Evolutionary conservation across 768 basidiomycete species (phyloP).

Genomic region (Auriscalpium vulgare): DNA sequence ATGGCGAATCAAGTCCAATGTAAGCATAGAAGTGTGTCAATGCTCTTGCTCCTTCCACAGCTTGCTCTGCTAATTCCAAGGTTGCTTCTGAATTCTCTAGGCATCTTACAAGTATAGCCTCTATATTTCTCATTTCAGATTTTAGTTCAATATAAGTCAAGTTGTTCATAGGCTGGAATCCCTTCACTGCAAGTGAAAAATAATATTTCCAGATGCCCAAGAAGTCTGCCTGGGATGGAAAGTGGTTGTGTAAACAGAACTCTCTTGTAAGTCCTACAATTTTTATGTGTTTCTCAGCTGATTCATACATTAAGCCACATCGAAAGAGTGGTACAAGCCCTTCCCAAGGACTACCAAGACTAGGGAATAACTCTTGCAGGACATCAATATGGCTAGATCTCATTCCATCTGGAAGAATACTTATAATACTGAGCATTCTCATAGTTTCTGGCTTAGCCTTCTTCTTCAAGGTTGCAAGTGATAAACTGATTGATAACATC

Average conservation of each 20-base stretch:
- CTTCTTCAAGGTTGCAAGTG: background rate
- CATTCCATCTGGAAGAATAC: slow-evolving; percentile 1
- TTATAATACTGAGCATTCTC: slow-evolving; percentile 1
- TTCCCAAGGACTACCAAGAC: background rate
- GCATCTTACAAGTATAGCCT: no score
- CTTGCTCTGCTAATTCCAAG: no score
- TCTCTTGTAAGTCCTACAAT: background rate
- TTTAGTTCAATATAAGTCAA: background rate
- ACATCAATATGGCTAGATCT: background rate
- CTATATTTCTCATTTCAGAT: background rate
- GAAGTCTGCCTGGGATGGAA: background rate
- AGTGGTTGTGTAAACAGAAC: background rate
- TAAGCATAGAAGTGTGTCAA: no score
- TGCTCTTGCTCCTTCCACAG: no score
- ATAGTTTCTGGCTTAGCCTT: background rate
- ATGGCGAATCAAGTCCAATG: background rate
- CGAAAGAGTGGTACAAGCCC: background rate
- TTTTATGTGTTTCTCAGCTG: background rate
- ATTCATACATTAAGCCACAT: background rate
- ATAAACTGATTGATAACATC: background rate
- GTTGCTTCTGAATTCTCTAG: no score
- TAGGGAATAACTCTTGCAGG: background rate
- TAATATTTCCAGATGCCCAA: background rate
- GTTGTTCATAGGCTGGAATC: background rate
- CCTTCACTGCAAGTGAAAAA: background rate